These are phyloP conservation scores for Aspergillus baeticus DNA, from an alignment of 495 filamentous ascomycete species.

Conservation along the genomic window DNA sequence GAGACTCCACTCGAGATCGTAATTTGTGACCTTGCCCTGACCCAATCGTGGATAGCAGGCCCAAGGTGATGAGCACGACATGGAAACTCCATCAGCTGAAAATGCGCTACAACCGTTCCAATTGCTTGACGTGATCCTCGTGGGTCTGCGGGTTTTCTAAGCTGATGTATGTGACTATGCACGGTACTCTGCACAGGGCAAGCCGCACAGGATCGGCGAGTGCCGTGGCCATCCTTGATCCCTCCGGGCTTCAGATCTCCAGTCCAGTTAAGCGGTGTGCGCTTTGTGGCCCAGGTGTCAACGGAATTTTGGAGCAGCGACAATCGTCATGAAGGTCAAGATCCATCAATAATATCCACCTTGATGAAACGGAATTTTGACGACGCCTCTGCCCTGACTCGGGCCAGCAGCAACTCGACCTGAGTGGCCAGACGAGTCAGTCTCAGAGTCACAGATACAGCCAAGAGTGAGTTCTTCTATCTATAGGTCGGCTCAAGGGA, in stretches of 20 bases:
- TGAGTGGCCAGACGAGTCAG: too few relatives aligned
- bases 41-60: neutral
- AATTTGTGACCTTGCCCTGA: neutral
- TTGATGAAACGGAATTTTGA: too few relatives aligned
- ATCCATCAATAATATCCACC: too few relatives aligned
- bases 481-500: too few relatives aligned
- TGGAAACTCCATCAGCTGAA: neutral
- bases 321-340: too few relatives aligned
- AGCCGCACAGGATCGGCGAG: neutral
- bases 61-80: neutral
- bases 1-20: neutral
- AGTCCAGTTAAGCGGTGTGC: neutral
- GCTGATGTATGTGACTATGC: slow-evolving; percentile 10
- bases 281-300: neutral
- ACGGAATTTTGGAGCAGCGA: too few relatives aligned
- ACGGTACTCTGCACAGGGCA: slow-evolving; percentile 4
- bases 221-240: neutral
- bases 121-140: neutral
- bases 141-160: neutral
- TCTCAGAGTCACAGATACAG: too few relatives aligned
- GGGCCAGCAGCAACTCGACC: too few relatives aligned
- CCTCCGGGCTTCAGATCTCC: neutral
- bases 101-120: neutral
- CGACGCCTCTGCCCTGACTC: too few relatives aligned
- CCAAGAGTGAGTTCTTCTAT: too few relatives aligned